Evolutionary conservation across 129 eudicot species (phyloP).

Genomic region (Solidago caesia): DNA sequence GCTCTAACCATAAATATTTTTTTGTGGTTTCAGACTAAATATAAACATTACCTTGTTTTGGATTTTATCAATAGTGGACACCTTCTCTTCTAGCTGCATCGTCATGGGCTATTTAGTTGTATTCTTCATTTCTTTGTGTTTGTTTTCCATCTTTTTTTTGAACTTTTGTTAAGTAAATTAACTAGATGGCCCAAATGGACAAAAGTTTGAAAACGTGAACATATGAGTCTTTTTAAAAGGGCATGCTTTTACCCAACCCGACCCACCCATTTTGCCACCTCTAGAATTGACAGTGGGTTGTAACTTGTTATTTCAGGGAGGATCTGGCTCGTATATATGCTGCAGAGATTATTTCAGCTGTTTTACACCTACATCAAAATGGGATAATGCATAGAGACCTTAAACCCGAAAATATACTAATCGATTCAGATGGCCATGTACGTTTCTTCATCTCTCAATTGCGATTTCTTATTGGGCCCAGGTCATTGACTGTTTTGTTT

Average conservation of each 20-base stretch:
- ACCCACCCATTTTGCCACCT: background rate
- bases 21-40: background rate
- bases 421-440: background rate
- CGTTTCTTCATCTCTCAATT: background rate
- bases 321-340: background rate
- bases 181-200: background rate
- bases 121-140: background rate
- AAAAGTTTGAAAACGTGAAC: background rate
- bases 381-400: background rate
- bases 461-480: background rate
- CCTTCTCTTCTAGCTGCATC: background rate
- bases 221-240: background rate
- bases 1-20: background rate
- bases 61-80: conserved; percentile 9
- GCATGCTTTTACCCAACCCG: background rate
- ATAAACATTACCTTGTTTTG: conserved; percentile 1
- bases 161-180: background rate
- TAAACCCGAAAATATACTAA: background rate
- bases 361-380: background rate
- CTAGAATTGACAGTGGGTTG: background rate
- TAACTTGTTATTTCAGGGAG: background rate
- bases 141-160: background rate
- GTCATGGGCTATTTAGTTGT: background rate
- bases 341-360: background rate
- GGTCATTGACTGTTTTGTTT: background rate